Evolutionary conservation across 2,329 filamentous ascomycete species (phyloP), one percentile per base, ranked within the genome.

Genomic region (Aspergillus flavus): DNA sequence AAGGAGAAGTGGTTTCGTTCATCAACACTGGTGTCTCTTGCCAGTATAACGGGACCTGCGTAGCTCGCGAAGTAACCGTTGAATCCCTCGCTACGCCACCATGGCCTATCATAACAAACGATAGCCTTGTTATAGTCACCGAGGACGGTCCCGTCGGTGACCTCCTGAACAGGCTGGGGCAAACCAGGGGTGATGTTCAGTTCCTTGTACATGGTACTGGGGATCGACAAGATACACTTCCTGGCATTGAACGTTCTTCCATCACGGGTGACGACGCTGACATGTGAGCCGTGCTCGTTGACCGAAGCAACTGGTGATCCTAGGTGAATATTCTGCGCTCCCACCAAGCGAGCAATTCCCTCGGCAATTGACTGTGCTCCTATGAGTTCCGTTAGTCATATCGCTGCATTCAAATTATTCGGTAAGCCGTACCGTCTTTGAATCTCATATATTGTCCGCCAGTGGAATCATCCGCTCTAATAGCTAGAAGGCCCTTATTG

Each of bases 361-460:
- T n/a, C 19, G 19, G 39, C 39, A n/a, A 41, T 41, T n/a, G 39
- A 41, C 39, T 41, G 39, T 4, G 39, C 39, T 2, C 39, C 39
- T 41, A 5, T 10, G 9, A n/a, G 4, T n/a, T n/a, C 7, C 1
- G 7, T 41, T 41, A 41, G 39, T 6, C 12, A 16, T 14, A 9
- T 19, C 16, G 4, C 5, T 19, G 16, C 36, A 19, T 41, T 19
- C 1, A 6, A 9, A 16, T 41, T 3, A 2, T 7, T 2, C 3
- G 43, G 43, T 4, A 6, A 6, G 11, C 11, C 30, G 19, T 43
- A 70, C 70, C 68, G 7, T 68, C 61, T 1, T 65, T 61, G n/a
- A 79, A 67, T 0, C 76, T 70, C 61, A 76, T 59, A 45, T 80
- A 76, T 46, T 80, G 76, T 0, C 77, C 77, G 0, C 78, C 77